Evolutionary conservation across 352 stramenopile species (phyloP).

Genomic region (Phytophthora idaei): DNA sequence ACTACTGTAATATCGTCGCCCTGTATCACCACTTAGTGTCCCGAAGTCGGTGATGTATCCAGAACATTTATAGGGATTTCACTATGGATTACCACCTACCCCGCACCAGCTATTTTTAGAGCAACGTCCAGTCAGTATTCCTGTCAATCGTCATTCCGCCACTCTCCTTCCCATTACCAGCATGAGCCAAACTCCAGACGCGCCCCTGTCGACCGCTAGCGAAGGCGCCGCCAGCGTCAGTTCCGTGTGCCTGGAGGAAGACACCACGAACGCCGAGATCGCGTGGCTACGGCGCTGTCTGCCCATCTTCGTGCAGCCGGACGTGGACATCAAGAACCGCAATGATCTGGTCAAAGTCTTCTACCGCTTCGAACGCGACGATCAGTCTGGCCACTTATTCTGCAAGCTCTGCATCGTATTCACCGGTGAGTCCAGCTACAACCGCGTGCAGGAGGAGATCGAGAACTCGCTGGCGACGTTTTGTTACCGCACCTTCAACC

Average conservation of each 20-base stretch:
- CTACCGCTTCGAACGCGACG: constrained; percentile 79
- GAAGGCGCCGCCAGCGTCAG: constrained; percentile 20
- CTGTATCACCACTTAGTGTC: neutral
- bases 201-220: constrained; percentile 23
- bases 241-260: constrained; percentile 28
- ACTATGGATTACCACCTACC: constrained; percentile 1
- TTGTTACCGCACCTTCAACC: constrained; percentile 87
- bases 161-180: neutral
- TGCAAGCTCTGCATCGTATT: constrained; percentile 88
- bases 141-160: constrained; percentile 15
- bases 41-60: constrained; percentile 5
- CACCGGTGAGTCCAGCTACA: constrained; percentile 85
- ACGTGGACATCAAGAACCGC: constrained; percentile 82
- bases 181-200: constrained; percentile 31
- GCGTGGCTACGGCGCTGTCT: constrained; percentile 82
- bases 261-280: constrained; percentile 53
- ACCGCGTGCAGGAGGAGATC: constrained; percentile 66
- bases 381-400: constrained; percentile 47
- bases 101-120: neutral
- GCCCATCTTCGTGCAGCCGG: constrained; percentile 82
- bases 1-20: neutral
- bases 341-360: constrained; percentile 87
- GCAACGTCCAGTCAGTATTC: constrained; percentile 1
- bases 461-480: constrained; percentile 83
- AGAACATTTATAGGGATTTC: constrained; percentile 7